Percentiles rank a stretch among this genome's conserved stretches.
Evolutionary conservation across 176 grass and related monocot species (phyloP).

Genomic region (Alopecurus myosuroides): DNA sequence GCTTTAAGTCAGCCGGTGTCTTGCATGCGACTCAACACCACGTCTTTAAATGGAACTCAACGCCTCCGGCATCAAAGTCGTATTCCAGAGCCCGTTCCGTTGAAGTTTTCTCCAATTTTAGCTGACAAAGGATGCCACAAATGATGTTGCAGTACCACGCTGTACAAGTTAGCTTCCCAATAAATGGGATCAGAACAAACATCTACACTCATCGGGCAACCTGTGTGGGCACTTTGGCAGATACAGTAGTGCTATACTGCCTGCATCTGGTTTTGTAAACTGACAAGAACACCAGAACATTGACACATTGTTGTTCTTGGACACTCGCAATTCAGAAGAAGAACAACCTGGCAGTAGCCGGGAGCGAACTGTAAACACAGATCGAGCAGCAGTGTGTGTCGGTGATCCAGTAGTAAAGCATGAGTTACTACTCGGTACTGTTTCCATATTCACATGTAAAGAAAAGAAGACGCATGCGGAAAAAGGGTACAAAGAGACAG

Average conservation of each 20-base stretch:
- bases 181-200: background rate
- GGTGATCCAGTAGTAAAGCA: background rate
- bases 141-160: background rate
- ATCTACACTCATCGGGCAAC: background rate
- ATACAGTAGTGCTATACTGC: background rate
- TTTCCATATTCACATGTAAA: constrained; percentile 27
- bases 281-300: background rate
- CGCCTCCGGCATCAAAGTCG: no score
- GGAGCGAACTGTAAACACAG: background rate
- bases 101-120: no score
- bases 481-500: background rate
- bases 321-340: no score
- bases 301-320: no score
- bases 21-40: no score
- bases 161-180: background rate
- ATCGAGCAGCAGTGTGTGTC: background rate
- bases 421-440: background rate
- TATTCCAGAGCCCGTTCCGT: no score
- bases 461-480: background rate
- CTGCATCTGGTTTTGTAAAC: background rate
- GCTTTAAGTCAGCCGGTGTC: no score
- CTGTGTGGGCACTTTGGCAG: background rate
- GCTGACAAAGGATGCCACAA: no score
- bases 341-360: no score
- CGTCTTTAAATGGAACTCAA: no score